Conservation (phyloP, 2,329 filamentous ascomycete genomes). For the Teratosphaeria zuluensis region DNA sequence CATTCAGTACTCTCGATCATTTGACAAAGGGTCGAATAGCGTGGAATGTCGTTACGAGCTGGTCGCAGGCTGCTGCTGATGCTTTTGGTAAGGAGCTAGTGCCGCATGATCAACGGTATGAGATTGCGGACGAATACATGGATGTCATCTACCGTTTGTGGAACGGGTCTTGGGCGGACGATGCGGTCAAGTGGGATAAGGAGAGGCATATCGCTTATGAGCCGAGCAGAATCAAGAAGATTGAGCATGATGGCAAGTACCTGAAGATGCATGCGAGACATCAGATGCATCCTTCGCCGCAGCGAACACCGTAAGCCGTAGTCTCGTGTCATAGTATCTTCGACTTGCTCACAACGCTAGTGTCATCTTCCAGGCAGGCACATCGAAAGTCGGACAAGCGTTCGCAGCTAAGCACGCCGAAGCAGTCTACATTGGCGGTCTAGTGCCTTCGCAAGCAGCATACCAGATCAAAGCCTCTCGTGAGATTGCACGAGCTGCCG, state of each 20-base stretch:
- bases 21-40: slow-evolving; percentile 51
- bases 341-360: too few relatives aligned
- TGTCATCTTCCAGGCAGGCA: too few relatives aligned
- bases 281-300: slow-evolving; percentile 33
- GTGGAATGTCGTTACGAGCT: slow-evolving; percentile 59
- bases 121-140: slow-evolving; percentile 53
- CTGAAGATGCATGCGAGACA: slow-evolving; percentile 37
- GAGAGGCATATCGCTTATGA: slow-evolving; percentile 48
- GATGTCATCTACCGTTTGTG: slow-evolving; percentile 53
- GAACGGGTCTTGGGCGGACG: slow-evolving; percentile 46
- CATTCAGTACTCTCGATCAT: slow-evolving; percentile 54
- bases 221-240: slow-evolving; percentile 49
- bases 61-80: slow-evolving; percentile 54
- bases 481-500: too few relatives aligned
- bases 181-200: slow-evolving; percentile 46
- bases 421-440: too few relatives aligned
- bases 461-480: too few relatives aligned
- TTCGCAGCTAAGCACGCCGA: too few relatives aligned
- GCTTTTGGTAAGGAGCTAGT: slow-evolving; percentile 51
- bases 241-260: slow-evolving; percentile 52
- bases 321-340: slow-evolving; percentile 5
- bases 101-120: slow-evolving; percentile 53
- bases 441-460: too few relatives aligned
- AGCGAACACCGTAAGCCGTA: slow-evolving; percentile 24
- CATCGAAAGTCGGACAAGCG: too few relatives aligned